Conservation (phyloP, 345 rosid species). For the Rhizophora apiculata region DNA sequence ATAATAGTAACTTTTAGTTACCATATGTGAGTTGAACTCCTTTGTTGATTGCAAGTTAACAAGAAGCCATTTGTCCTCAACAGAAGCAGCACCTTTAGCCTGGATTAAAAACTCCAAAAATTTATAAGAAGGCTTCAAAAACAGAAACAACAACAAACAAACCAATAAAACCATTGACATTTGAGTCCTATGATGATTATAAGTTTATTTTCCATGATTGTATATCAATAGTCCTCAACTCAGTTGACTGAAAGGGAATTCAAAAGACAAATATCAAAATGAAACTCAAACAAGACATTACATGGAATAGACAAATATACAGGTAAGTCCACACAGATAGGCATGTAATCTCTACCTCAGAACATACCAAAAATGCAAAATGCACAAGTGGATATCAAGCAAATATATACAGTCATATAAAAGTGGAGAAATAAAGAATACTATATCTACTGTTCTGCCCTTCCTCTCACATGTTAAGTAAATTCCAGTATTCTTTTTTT, state of each 20-base stretch:
- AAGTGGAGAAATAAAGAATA: too few species aligned
- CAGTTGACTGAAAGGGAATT: background rate
- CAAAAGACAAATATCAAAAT: background rate
- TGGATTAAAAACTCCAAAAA: constrained; percentile 23
- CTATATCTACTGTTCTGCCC: too few species aligned
- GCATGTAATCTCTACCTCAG: background rate
- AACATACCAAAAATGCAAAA: too few species aligned
- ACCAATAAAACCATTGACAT: background rate
- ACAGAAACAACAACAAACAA: constrained; percentile 9
- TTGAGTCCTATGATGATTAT: too few species aligned
- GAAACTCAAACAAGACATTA: background rate
- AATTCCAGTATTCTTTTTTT: too few species aligned
- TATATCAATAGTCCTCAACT: too few species aligned
- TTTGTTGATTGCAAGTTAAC: constrained; percentile 88
- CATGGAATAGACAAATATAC: too few species aligned
- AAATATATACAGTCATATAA: too few species aligned
- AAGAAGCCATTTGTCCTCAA: constrained; percentile 91
- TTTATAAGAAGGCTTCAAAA: constrained; percentile 8
- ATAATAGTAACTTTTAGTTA: constrained; percentile 14
- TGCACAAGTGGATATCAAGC: too few species aligned
- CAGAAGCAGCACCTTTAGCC: constrained; percentile 77
- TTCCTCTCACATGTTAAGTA: too few species aligned
- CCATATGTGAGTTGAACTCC: constrained; percentile 97
- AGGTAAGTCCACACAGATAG: too few species aligned
- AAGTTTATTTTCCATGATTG: too few species aligned